Evolutionary conservation across 805 yeast genomes (phyloP).

Genomic region (Metschnikowia kofuensis): DNA sequence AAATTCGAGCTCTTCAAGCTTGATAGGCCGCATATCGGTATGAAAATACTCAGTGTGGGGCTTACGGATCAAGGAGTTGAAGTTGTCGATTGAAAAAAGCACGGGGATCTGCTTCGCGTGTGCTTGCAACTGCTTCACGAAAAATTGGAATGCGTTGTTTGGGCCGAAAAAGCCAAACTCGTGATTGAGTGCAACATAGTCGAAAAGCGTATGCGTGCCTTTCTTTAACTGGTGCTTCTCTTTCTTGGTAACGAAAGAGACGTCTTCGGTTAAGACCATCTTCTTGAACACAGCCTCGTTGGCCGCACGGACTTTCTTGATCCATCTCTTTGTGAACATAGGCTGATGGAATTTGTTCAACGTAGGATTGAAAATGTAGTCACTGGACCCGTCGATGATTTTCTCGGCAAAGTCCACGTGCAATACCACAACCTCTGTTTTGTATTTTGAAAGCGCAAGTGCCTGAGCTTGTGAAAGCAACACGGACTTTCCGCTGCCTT

Average conservation of each 20-base stretch:
- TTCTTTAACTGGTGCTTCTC: conserved; percentile 31
- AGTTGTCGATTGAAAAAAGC: conserved; percentile 68
- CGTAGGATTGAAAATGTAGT: conserved; percentile 54
- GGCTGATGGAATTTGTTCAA: conserved; percentile 67
- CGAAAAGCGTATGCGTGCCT: conserved; percentile 28
- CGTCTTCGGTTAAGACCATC: conserved; percentile 34
- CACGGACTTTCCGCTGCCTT: conserved; percentile 80
- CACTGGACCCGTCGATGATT: conserved; percentile 70
- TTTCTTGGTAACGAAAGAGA: conserved; percentile 31
- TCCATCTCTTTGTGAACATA: conserved; percentile 62
- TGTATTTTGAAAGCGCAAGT: conserved; percentile 38
- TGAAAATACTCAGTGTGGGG: conserved; percentile 61
- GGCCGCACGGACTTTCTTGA: conserved; percentile 43
- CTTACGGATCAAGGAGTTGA: conserved; percentile 57
- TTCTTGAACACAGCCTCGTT: conserved; percentile 34
- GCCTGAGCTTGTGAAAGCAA: conserved; percentile 68
- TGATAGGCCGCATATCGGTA: conserved; percentile 52
- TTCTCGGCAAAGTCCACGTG: conserved; percentile 62
- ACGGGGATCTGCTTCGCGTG: conserved; percentile 54
- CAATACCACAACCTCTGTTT: conserved; percentile 45
- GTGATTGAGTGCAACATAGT: conserved; percentile 29
- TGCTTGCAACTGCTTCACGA: conserved; percentile 52
- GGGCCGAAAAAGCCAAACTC: conserved; percentile 39
- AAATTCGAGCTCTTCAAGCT: conserved; percentile 61
- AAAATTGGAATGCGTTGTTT: conserved; percentile 48